Conservation (phyloP, 805 yeast species). For the Candida sakaeoensis region DNA sequence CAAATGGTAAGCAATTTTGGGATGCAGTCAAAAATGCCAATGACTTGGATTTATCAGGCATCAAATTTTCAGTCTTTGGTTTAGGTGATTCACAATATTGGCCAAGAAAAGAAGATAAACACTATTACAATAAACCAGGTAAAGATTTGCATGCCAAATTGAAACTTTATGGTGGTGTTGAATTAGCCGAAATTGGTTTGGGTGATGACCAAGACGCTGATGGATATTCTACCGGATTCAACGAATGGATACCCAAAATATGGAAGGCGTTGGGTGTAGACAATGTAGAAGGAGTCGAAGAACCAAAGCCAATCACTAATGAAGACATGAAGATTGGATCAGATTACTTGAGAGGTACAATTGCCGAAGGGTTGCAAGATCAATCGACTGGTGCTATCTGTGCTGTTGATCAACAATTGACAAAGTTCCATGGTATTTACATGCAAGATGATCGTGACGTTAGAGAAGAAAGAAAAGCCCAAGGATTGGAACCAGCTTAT, state of each 20-base stretch:
- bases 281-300: slow-evolving; percentile 74
- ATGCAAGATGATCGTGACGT: slow-evolving; percentile 98
- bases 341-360: slow-evolving; percentile 87
- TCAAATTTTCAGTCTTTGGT: slow-evolving; percentile 65
- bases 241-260: slow-evolving; percentile 75
- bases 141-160: slow-evolving; percentile 67
- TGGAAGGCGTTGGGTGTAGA: slow-evolving; percentile 93
- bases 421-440: slow-evolving; percentile 96
- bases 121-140: slow-evolving; percentile 89
- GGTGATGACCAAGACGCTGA: slow-evolving; percentile 99
- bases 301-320: slow-evolving; percentile 87
- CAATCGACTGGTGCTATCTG: slow-evolving; percentile 85
- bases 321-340: slow-evolving; percentile 93
- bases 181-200: slow-evolving; percentile 70
- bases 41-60: slow-evolving; percentile 59
- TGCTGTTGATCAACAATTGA: slow-evolving; percentile 88
- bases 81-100: slow-evolving; percentile 85
- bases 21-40: slow-evolving; percentile 60
- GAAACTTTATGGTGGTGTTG: slow-evolving; percentile 67
- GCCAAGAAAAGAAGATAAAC: slow-evolving; percentile 96
- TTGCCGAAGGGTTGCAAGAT: slow-evolving; percentile 80
- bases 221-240: slow-evolving; percentile 89
- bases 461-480: slow-evolving; percentile 86
- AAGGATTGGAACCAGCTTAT: slow-evolving; percentile 92
- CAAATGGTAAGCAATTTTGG: slow-evolving; percentile 76